phyloP scores from a whole-genome alignment of 2,329 filamentous ascomycete genomes.

The Pseudocercospora vitis region DNA sequence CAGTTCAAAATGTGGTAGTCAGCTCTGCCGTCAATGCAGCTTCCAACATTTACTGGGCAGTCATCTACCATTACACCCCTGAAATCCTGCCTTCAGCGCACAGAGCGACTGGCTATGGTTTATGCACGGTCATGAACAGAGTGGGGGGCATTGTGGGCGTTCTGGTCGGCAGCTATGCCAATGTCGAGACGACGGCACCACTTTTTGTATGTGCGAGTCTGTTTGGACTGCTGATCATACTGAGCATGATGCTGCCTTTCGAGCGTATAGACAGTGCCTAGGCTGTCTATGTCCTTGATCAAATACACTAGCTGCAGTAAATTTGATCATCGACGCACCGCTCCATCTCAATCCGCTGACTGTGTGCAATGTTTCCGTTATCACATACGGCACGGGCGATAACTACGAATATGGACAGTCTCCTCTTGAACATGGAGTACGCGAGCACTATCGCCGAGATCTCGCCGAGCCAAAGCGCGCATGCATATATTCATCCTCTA shows the following conservation, averaged over 20 bases:
- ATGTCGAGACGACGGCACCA: conserved; percentile 32
- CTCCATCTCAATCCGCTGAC: too few species aligned
- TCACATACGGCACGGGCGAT: too few species aligned
- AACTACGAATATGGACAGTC: too few species aligned
- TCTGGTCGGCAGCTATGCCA: conserved; percentile 31
- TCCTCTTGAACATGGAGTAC: too few species aligned
- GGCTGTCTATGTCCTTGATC: too few species aligned
- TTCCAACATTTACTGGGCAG: conserved; percentile 65
- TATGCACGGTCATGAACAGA: conserved; percentile 31
- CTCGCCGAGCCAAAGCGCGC: conserved; percentile 5
- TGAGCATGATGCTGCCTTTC: conserved; percentile 32
- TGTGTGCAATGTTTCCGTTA: not conserved
- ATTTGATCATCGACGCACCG: too few species aligned
- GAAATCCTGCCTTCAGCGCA: conserved; percentile 73
- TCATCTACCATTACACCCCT: conserved; percentile 74
- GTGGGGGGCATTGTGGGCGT: conserved; percentile 32
- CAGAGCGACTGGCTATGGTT: conserved; percentile 60
- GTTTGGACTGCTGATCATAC: conserved; percentile 30
- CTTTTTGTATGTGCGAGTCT: conserved; percentile 32
- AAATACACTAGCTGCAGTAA: too few species aligned
- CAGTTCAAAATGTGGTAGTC: conserved; percentile 30
- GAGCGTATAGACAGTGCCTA: conserved; percentile 30
- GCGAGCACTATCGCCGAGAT: not conserved
- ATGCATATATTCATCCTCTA: not conserved
- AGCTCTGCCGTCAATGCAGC: conserved; percentile 27